Evolutionary conservation across 805 yeast genomes (phyloP).

Genomic region (Ogataea parapolymorpha): DNA sequence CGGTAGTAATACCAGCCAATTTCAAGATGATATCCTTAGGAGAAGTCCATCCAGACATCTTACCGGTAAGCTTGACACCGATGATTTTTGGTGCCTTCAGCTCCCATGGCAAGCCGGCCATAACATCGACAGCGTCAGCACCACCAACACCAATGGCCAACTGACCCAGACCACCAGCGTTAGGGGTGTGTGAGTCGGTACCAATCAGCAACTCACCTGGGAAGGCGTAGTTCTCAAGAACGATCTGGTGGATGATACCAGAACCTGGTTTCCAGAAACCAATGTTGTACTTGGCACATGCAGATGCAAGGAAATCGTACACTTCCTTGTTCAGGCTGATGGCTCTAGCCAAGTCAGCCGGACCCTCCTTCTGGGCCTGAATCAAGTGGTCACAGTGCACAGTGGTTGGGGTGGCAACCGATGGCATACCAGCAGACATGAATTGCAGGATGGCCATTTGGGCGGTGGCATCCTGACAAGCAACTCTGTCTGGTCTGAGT

Average conservation of each 20-base stretch:
- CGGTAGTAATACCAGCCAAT: conserved; percentile 91
- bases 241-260: conserved; percentile 97
- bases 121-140: conserved; percentile 97
- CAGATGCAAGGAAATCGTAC: conserved; percentile 87
- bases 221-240: conserved; percentile 91
- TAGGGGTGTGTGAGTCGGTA: conserved; percentile 98
- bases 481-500: conserved; percentile 95
- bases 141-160: conserved; percentile 99
- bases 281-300: conserved; percentile 93
- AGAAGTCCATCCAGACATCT: conserved; percentile 91
- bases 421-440: conserved; percentile 91
- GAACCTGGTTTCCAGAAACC: conserved; percentile 99
- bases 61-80: conserved; percentile 93
- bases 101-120: conserved; percentile 95
- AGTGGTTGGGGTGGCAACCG: conserved; percentile 89
- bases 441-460: conserved; percentile 98
- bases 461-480: conserved; percentile 99
- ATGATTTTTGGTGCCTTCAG: conserved; percentile 93
- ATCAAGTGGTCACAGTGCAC: conserved; percentile 98
- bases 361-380: conserved; percentile 94
- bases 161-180: conserved; percentile 98
- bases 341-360: conserved; percentile 74
- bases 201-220: conserved; percentile 98
- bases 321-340: conserved; percentile 89
- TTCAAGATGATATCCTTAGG: conserved; percentile 94